Base-by-base conservation (phyloP, 1,284 basidiomycete species). In the Fomitiporia mediterranea region DNA sequence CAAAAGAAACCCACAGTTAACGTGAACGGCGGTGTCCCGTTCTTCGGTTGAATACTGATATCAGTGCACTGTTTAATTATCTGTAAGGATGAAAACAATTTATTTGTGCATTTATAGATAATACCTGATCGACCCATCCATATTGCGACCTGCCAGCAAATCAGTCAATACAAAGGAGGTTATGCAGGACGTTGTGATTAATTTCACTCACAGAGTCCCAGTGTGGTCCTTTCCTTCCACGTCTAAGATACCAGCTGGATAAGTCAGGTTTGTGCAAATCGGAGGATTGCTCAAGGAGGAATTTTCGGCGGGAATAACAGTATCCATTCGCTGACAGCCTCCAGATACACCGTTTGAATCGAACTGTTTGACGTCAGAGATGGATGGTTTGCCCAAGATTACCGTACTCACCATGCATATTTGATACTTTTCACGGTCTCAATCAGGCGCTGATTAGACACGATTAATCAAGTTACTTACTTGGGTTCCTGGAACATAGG, bases 21-120 rank as follows among this genome's bases (percentile, higher is more conserved):
- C 0, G 69, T 81, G 62, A 78, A 84, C 6, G 82, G 82, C 1
- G 80, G 77, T 4, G 79, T 82, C 15, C 82, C 82, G 60, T 81
- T 81, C 50, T 70, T 75, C 2, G 80, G 77, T 9, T 69, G 72
- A 25, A 84, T 61, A 15, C 73, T 70, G 35, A 84, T 75, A 62
- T 81, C 79, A 6, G 76, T 78, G 63, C 82, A 84, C 78, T 82
- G 44, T 17, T 50, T 30, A 30, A 50, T 25, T 23, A 37, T 21
- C 50, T 23, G 39, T 46, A 32, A 37, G 28, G n/a, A 34, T 38
- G 25, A 21, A 19, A 37, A 6, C 25, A 30, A 13, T 21, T 15
- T 27, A 35, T 19, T 37, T 38, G 25, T 23, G 37, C 34, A 53
- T 13, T 37, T 21, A 21, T 9, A 17, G 11, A 43, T 61, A 68